Percentiles rank a stretch among this genome's conserved stretches.
Conservation (phyloP, 2,329 filamentous ascomycete genomes). For the Ceratocystis harringtonii region DNA sequence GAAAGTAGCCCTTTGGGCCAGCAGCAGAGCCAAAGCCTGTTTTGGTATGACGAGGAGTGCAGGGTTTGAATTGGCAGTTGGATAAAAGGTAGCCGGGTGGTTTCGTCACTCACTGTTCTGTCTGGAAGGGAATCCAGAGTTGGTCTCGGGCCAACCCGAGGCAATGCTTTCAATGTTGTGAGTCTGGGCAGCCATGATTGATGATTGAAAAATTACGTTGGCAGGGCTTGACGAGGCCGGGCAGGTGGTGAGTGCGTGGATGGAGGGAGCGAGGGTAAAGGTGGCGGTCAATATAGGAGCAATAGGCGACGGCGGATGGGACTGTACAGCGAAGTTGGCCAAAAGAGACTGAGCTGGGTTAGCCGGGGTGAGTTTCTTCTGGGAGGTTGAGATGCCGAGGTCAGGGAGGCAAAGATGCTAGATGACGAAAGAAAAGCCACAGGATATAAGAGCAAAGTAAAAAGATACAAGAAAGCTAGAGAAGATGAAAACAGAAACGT, state of each 20-base stretch:
- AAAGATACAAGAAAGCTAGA: constrained; percentile 4
- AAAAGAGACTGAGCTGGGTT: not conserved
- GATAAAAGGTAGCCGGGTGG: too few species aligned
- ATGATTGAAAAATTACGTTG: not conserved
- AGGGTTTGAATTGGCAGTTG: not conserved
- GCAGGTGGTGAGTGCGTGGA: not conserved
- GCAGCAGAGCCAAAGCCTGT: not conserved
- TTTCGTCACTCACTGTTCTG: not conserved
- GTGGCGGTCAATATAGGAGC: not conserved
- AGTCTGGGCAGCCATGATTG: not conserved
- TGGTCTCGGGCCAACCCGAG: not conserved
- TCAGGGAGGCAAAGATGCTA: not conserved
- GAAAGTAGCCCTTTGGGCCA: not conserved
- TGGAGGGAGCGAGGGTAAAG: not conserved
- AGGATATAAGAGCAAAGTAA: not conserved
- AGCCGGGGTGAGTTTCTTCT: not conserved
- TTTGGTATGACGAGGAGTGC: too few species aligned
- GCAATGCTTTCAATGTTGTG: not conserved
- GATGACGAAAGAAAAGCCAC: not conserved
- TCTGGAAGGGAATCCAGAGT: not conserved
- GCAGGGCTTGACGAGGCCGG: not conserved
- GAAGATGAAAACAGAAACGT: not conserved
- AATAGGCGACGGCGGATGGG: not conserved
- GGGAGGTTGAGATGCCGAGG: not conserved
- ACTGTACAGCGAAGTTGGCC: not conserved